Base-by-base conservation (phyloP, 495 filamentous ascomycete genomes). In the Neurospora sp. region DNA sequence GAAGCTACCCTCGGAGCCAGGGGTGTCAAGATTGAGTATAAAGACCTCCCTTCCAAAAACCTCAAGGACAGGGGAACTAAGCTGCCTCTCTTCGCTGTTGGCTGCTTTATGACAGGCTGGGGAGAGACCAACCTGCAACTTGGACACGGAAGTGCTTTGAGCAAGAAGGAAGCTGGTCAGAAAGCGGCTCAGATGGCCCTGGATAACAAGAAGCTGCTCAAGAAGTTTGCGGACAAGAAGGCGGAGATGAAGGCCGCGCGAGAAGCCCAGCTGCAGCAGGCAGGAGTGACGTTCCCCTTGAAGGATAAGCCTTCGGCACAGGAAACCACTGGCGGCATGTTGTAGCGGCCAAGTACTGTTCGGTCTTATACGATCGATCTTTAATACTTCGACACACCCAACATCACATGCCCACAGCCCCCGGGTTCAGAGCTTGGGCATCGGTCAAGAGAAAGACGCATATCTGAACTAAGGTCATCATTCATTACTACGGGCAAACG, bases 91-190 rank as follows among this genome's bases (percentile, higher is more conserved):
- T 92, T 87, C 76, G 83, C 82, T 1, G 85, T 96, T n/a, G 92
- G 88, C 0, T 88, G 90, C 1, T 93, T 90, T 79, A 81, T 94
- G 24, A 88, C 88, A 8, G 93, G 93, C 2, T 93, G 90, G 85
- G 92, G 93, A 19, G 91, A 90, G 84, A 82, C 83, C 24, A 85
- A 88, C 45, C 82, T 86, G 77, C 83, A 86, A 78, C 79, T 97
- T 9, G 93, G 92, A 0, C 86, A 84, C 40, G 94, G 93, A 19
- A 85, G 84, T 36, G 94, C 90, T 7, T 78, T 85, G 59, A 91
- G 87, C 70, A 96, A 95, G 80, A 88, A 87, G 71, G 90, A 91
- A 70, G 94, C 93, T 11, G 92, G 92, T 3, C 84, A 88, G 69
- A 87, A 85, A 72, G 94, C 94, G 37, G 94, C 94, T 37, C 79